Base-by-base conservation (phyloP, 2,329 filamentous ascomycete species). In the Cadophora sp. region DNA sequence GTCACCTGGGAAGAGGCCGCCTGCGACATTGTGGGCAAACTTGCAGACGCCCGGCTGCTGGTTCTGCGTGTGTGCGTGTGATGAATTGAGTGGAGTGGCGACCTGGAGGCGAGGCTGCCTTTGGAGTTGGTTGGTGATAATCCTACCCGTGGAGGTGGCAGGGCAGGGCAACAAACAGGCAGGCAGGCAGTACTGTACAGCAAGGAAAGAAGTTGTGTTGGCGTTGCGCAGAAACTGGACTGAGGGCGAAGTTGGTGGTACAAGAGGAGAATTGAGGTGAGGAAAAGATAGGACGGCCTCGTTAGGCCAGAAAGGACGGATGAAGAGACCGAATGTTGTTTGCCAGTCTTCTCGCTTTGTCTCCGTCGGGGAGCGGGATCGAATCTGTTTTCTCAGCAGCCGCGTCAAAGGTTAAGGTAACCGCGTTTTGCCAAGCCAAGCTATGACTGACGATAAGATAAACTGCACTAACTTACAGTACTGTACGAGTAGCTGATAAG, bases 21-120 rank as follows among this genome's bases (percentile, higher is more conserved):
- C 62, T 71, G 67, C 50, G 68, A 70, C 71, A 73, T 73, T 14
- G 50, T 70, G 50, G 61, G 63, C 50, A 66, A 66, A 69, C 62
- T 29, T 11, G 65, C 61, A 68, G 61, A 48, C 66, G 66, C 53
- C 61, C 66, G 43, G 61, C 46, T 58, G 48, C 19, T 51, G 27
- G 56, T 16, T 26, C 8, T 40, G 56, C 43, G 43, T 37, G 34
- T 12, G 34, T 12, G 14, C 8, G 7, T 22, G 19, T 43, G 22
- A 4, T 59, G 34, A 22, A n/a, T 19, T 40, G 31, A 31, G 27
- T 58, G 29, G 29, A 58, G 55, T 58, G 55, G 56, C 56, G 56
- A 27, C 56, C 31, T 59, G 31, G 43, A 37, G 12, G 22, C 56
- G 34, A 59, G 56, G 56, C 56, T 48, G 43, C 19, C 43, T 59